A percentile compares a stretch with the other conserved stretches of the same genome.
phyloP scores from a whole-genome alignment of 2,329 filamentous ascomycete genomes.

The Aspergillus spinulosporus region DNA sequence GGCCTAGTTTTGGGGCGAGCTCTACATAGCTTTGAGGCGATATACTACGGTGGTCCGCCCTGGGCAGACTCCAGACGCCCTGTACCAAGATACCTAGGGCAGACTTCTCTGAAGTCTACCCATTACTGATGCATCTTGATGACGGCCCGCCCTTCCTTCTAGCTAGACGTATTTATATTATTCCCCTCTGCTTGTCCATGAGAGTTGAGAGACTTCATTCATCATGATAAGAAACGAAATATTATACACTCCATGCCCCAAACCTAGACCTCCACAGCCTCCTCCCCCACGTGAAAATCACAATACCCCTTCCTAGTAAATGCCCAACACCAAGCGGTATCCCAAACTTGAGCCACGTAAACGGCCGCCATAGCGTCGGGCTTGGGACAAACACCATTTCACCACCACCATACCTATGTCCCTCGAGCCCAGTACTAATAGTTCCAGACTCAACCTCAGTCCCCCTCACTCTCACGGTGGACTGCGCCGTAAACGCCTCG shows the following conservation, averaged over 20 bases:
- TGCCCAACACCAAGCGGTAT: neutral
- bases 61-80: too few relatives aligned
- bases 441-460: too few relatives aligned
- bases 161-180: too few relatives aligned
- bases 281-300: slow-evolving; percentile 23
- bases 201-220: too few relatives aligned
- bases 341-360: neutral
- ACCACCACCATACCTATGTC: neutral
- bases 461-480: neutral
- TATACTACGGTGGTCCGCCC: too few relatives aligned
- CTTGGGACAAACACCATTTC: neutral
- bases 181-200: too few relatives aligned
- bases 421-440: neutral
- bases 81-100: too few relatives aligned
- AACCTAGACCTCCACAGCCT: slow-evolving; percentile 7
- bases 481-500: slow-evolving; percentile 24
- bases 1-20: too few relatives aligned
- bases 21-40: too few relatives aligned
- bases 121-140: too few relatives aligned
- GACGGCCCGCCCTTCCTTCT: too few relatives aligned
- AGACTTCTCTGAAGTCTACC: too few relatives aligned
- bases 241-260: neutral
- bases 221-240: neutral
- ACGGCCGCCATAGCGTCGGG: neutral
- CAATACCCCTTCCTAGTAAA: slow-evolving; percentile 6